Percentiles rank a stretch among this genome's conserved stretches.
phyloP scores from a whole-genome alignment of 148 eudicot species.

The Salicornia ramosissima region DNA sequence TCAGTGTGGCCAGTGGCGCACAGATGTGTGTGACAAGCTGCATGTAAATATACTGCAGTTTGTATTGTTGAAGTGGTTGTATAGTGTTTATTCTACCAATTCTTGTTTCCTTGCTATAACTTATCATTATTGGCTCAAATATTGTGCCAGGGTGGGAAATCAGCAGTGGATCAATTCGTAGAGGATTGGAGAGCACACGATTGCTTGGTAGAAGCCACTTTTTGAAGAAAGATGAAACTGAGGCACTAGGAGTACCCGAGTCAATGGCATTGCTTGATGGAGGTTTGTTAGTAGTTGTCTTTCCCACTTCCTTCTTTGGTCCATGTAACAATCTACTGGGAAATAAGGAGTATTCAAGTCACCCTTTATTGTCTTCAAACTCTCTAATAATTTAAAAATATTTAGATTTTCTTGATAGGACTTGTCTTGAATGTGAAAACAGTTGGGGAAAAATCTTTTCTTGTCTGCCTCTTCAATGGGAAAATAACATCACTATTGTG shows the following conservation, averaged over 20 bases:
- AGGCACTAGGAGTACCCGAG: conserved; percentile 56
- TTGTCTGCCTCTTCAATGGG: too few relatives aligned
- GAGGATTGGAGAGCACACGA: conserved; percentile 60
- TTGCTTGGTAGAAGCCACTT: conserved; percentile 90
- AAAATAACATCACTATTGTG: too few relatives aligned
- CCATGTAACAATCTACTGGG: not conserved
- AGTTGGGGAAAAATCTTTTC: too few relatives aligned
- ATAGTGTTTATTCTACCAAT: not conserved
- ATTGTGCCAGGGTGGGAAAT: conserved; percentile 62
- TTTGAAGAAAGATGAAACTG: conserved; percentile 53
- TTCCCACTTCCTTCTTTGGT: not conserved
- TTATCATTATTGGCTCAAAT: conserved; percentile 1
- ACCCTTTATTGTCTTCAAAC: not conserved
- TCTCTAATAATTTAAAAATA: too few relatives aligned
- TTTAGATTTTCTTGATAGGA: too few relatives aligned
- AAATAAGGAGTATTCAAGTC: too few relatives aligned
- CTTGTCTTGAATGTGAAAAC: too few relatives aligned
- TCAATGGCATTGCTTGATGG: conserved; percentile 79
- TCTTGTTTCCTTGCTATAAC: not conserved
- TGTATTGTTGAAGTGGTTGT: not conserved
- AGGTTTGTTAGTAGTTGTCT: conserved; percentile 43
- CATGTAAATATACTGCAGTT: too few relatives aligned
- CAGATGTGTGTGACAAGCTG: too few relatives aligned
- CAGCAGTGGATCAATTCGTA: conserved; percentile 57
- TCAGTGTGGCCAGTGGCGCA: too few relatives aligned